Conservation (phyloP, 345 rosid genomes). For the Eucalyptus marginata region DNA sequence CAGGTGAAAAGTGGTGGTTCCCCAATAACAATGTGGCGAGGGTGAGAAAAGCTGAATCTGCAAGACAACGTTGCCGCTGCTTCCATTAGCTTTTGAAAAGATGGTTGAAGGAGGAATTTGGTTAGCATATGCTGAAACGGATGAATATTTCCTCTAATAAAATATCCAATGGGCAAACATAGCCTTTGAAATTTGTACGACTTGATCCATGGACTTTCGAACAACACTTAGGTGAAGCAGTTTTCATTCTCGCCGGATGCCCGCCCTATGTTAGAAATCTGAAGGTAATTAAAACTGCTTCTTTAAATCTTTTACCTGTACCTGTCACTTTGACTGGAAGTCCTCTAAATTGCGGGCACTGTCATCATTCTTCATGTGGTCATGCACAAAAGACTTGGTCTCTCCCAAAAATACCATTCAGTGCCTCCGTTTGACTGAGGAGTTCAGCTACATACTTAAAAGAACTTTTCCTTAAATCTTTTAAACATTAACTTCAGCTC, state of each 20-base stretch:
- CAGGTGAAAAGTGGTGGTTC: not conserved
- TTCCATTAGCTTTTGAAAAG: not conserved
- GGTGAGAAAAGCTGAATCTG: not conserved
- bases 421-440: too few relatives aligned
- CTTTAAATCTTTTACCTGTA: not conserved
- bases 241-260: constrained; percentile 87
- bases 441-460: too few relatives aligned
- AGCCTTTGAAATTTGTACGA: constrained; percentile 16
- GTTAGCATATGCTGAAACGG: constrained; percentile 13
- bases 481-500: too few relatives aligned
- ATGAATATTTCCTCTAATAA: not conserved
- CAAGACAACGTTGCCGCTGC: not conserved
- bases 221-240: constrained; percentile 76
- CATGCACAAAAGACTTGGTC: too few relatives aligned
- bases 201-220: constrained; percentile 87
- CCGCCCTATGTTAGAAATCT: constrained; percentile 80
- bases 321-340: not conserved
- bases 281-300: constrained; percentile 22
- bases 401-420: too few relatives aligned
- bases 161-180: not conserved
- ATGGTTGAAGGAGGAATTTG: constrained; percentile 62
- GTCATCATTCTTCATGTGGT: not conserved
- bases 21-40: not conserved
- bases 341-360: not conserved
- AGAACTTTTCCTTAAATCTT: too few relatives aligned